Evolutionary conservation across 148 eudicot genomes (phyloP).

Genomic region (Polygonum maritimum): DNA sequence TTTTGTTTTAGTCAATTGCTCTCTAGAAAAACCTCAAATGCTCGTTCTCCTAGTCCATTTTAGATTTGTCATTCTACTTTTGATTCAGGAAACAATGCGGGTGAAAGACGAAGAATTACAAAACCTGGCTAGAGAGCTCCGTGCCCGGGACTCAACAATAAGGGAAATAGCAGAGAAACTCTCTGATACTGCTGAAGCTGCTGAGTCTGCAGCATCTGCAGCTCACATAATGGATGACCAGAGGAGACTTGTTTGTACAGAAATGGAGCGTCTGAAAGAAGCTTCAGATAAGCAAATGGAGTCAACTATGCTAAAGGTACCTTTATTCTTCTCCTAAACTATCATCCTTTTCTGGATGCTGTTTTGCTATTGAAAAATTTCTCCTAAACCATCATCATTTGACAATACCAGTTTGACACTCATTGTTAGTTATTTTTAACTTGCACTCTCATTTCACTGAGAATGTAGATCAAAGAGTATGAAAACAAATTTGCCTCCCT

Average conservation of each 20-base stretch:
- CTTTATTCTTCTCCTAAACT: background rate
- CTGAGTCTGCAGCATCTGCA: conserved; percentile 92
- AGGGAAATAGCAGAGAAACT: conserved; percentile 78
- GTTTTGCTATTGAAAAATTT: background rate
- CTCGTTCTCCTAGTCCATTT: background rate
- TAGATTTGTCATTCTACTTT: conserved; percentile 1
- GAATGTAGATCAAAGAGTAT: conserved; percentile 48
- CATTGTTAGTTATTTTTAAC: background rate
- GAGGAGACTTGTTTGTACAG: conserved; percentile 69
- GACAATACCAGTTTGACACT: background rate
- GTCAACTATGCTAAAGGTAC: conserved; percentile 53
- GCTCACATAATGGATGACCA: conserved; percentile 96
- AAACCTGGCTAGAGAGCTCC: conserved; percentile 80
- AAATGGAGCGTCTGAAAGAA: conserved; percentile 58
- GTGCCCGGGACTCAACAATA: conserved; percentile 84
- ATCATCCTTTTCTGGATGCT: background rate
- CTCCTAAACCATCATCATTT: background rate
- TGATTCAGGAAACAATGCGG: conserved; percentile 65
- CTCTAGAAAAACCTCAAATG: background rate
- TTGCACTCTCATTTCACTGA: conserved; percentile 11
- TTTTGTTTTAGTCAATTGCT: background rate
- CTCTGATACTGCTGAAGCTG: conserved; percentile 93
- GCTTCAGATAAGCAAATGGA: conserved; percentile 48
- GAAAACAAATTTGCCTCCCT: conserved; percentile 48
- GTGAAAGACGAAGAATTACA: conserved; percentile 97